Base-by-base conservation (phyloP, 805 yeast genomes). In the Nakazawaea ambrosiae region DNA sequence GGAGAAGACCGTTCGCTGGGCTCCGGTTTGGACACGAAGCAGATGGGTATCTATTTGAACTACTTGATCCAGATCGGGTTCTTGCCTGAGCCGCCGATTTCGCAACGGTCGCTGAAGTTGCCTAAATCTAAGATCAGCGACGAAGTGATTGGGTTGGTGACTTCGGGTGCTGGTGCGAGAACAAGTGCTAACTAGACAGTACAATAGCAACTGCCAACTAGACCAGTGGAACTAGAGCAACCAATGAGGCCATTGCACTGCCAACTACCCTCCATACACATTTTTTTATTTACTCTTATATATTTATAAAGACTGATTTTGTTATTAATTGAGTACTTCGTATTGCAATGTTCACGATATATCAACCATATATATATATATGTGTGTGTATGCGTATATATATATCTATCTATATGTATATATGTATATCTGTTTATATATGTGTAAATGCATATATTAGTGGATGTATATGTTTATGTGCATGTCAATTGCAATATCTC, bases 41-140 rank as follows among this genome's bases (percentile, higher is more conserved):
- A 77, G 46, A 63, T 87, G 63, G 88, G 89, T 19, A 61, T 75
- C 37, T 92, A 90, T 58, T 70, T 90, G 45, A 66, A 92, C 16
- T 92, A 88, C 61, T 70, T 92, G 57, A 71, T 75, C 41, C 75
- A 78, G 49, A 78, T 81, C 48, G 95, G 95, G 0, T 92, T 82
- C 63, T 66, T 92, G 52, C 82, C 84, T 25, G 48, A 61, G 15
- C 90, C 96, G 37, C 49, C 68, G 2, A 50, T 49, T 2, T 35
- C 47, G 10, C 12, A 8, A 16, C 79, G 76, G 9, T 50, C 48
- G 28, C 42, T 59, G 6, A 19, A 46, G 5, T 61, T 87, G 43
- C 95, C 95, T 8, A 63, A 65, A 14, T 58, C 84, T 33, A 51
- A 59, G 10, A 55, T 90, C 33, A 54, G 74, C 31, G 62, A 69